Percentiles rank a stretch among this genome's conserved stretches.
Conservation (phyloP, 495 filamentous ascomycete genomes). For the Achaetomiella virescens region DNA sequence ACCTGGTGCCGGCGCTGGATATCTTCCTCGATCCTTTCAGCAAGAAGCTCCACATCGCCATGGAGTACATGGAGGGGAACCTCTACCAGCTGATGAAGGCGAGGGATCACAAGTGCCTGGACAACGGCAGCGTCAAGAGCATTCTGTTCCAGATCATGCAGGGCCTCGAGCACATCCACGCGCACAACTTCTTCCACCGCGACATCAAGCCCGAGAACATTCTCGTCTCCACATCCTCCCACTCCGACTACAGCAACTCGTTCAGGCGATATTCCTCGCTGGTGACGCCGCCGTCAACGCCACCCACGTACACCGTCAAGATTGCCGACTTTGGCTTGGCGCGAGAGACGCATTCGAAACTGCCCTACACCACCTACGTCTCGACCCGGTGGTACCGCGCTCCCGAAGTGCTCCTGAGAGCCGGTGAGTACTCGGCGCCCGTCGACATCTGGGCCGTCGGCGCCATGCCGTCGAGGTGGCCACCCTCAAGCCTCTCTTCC, state of each 20-base stretch:
- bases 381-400: slow-evolving; percentile 98
- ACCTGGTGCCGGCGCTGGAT: slow-evolving; percentile 93
- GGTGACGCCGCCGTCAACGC: slow-evolving; percentile 90
- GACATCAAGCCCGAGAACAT: slow-evolving; percentile 99
- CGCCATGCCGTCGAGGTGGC: slow-evolving; percentile 99
- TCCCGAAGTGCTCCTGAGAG: slow-evolving; percentile 88
- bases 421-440: slow-evolving; percentile 94
- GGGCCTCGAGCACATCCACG: slow-evolving; percentile 94
- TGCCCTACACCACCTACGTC: slow-evolving; percentile 97
- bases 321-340: slow-evolving; percentile 99
- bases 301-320: slow-evolving; percentile 91
- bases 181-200: slow-evolving; percentile 95
- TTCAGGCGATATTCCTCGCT: slow-evolving; percentile 90
- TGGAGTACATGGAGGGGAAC: slow-evolving; percentile 99
- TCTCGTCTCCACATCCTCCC: slow-evolving; percentile 85
- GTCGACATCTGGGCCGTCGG: slow-evolving; percentile 99
- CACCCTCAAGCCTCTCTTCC: slow-evolving; percentile 94
- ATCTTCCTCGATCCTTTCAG: slow-evolving; percentile 96
- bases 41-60: slow-evolving; percentile 93
- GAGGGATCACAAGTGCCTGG: slow-evolving; percentile 86
- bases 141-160: slow-evolving; percentile 95
- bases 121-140: slow-evolving; percentile 90
- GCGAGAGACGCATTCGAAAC: slow-evolving; percentile 89
- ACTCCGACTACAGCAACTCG: slow-evolving; percentile 66
- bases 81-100: slow-evolving; percentile 99